Conservation (phyloP, 495 filamentous ascomycete species). For the Chaetomium cochliodes region DNA sequence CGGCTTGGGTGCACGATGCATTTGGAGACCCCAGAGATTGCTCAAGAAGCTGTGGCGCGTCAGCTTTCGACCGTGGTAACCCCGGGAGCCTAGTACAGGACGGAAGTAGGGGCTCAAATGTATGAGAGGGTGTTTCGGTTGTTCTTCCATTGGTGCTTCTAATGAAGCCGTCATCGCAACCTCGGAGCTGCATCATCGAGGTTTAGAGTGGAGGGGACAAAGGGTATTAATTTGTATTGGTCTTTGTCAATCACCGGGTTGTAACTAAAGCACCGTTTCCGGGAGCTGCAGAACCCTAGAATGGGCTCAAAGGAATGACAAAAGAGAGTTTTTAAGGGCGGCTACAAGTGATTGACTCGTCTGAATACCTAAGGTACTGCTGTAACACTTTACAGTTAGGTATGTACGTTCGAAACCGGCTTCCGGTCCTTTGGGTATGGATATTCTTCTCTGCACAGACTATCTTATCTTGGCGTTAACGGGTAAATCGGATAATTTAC, state of each 20-base stretch:
- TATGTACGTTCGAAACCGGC: too few relatives aligned
- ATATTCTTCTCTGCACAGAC: too few relatives aligned
- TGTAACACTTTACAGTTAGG: too few relatives aligned
- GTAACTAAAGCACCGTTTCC: background rate
- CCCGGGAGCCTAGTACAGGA: background rate
- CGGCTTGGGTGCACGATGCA: background rate
- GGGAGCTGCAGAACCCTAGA: background rate
- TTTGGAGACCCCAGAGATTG: conserved; percentile 14
- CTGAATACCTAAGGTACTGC: too few relatives aligned
- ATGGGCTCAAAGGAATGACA: background rate
- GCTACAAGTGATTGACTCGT: too few relatives aligned
- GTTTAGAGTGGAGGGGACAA: background rate
- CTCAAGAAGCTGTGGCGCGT: conserved; percentile 8
- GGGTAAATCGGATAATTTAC: too few relatives aligned
- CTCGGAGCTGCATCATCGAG: background rate
- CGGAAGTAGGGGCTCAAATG: conserved; percentile 2
- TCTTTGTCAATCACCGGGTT: background rate
- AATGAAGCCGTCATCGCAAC: background rate
- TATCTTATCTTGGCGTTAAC: too few relatives aligned
- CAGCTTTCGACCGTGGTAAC: background rate
- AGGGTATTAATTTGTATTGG: background rate
- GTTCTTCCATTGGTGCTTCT: background rate
- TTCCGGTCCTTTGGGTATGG: too few relatives aligned
- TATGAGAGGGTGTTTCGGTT: background rate
- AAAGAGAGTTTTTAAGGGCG: background rate